Base-by-base conservation (phyloP, 2,329 filamentous ascomycete species). In the Botrytis squamosa region DNA sequence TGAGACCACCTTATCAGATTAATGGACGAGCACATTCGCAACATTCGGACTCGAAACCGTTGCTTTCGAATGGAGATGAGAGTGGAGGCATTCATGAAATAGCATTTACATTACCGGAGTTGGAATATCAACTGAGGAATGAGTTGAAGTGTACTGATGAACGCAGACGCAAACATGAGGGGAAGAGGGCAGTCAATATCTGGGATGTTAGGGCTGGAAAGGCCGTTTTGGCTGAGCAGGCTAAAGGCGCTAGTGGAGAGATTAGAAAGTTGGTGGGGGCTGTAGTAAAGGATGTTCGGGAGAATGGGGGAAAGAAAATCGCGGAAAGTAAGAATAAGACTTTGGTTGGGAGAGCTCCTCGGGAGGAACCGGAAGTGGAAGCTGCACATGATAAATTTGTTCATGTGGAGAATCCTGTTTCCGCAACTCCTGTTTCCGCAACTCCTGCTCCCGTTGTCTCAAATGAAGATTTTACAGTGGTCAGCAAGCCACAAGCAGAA, bases 141-240 rank as follows among this genome's bases (percentile, higher is more conserved):
- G 44, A 66, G 36, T 42, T 72, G 46, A 36, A 55, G 14, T 72
- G 70, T 36, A 67, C 44, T 5, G 70, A 66, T 14, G 70, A 72
- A 36, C 40, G 70, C 14, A 66, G 49, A 44, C 44, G 62, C 36
- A 72, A 72, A 36, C 70, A 72, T 66, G 70, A 72, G 29, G 38
- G 36, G 18, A 55, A 44, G 33, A 29, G 70, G 1, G 70, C 70
- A 38, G 62, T 72, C 2, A 72, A 72, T 44, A 72, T 72, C 36
- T 72, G 70, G 70, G 64, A 72, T 36, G 65, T 67, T 8, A 67
- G 65, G 36, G 65, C 65, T 22, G 65, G 65, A 12, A 67, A 67
- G 36, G 65, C 65, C 8, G 65, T 67, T 55, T 40, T 67, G 16
- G 65, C 65, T 6, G 65, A 67, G n/a, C 65, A 67, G 25, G 65